Evolutionary conservation across 257 asterid genomes (phyloP).

Genomic region (Nicotiana paniculata): DNA sequence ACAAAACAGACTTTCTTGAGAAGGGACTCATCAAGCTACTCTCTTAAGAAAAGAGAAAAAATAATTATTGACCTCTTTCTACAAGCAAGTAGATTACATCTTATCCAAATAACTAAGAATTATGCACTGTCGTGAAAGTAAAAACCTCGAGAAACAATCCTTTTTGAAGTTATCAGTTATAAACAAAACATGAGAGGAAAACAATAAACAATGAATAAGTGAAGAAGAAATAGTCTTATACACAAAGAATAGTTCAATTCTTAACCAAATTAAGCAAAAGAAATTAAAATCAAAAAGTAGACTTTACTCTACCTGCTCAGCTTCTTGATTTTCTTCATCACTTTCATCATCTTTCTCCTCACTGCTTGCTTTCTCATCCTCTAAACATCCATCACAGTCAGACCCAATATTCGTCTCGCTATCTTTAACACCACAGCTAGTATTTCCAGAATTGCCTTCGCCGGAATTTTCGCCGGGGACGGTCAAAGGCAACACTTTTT

Average conservation of each 20-base stretch:
- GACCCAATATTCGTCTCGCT: not conserved
- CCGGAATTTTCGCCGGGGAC: slow-evolving; percentile 18
- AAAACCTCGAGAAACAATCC: slow-evolving; percentile 22
- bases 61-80: not conserved
- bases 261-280: no score
- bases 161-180: not conserved
- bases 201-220: not conserved
- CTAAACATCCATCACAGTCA: slow-evolving; percentile 23
- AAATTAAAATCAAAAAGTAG: no score
- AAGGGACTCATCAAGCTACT: no score
- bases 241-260: not conserved
- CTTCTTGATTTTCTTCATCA: slow-evolving; percentile 24
- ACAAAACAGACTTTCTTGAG: no score
- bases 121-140: not conserved
- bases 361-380: slow-evolving; percentile 8
- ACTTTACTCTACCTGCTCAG: slow-evolving; percentile 33
- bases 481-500: not conserved
- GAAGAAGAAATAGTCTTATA: no score
- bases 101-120: no score
- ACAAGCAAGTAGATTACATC: not conserved
- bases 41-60: no score
- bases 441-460: slow-evolving; percentile 11
- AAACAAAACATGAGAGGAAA: not conserved
- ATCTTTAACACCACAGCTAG: not conserved
- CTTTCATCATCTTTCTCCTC: slow-evolving; percentile 23